Conservation (phyloP, 2,329 filamentous ascomycete species). For the Trichoderma harzianum region DNA sequence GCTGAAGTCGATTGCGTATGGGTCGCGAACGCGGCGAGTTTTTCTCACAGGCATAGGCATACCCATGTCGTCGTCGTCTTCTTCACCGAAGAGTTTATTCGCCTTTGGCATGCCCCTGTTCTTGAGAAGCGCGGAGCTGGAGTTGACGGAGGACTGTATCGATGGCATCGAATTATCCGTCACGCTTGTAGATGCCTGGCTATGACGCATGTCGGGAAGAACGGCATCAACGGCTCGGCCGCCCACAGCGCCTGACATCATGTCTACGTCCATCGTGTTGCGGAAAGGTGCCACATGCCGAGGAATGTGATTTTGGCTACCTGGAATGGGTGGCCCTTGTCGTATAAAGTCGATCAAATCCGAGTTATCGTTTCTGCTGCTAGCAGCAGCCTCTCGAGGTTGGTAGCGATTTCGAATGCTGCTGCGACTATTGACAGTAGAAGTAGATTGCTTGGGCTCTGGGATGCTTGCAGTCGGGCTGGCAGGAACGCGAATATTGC, state of each 20-base stretch:
- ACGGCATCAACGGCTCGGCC: constrained; percentile 56
- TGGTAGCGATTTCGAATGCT: constrained; percentile 51
- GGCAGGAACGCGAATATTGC: constrained; percentile 32
- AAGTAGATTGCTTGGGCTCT: constrained; percentile 36
- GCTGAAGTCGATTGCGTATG: constrained; percentile 85
- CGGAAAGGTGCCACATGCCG: constrained; percentile 82
- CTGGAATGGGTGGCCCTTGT: constrained; percentile 68
- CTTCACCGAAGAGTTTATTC: constrained; percentile 45
- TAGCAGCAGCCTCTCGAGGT: constrained; percentile 67
- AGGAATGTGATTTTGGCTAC: constrained; percentile 70
- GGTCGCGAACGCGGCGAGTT: constrained; percentile 75
- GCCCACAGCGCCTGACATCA: constrained; percentile 55
- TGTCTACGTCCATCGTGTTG: constrained; percentile 81
- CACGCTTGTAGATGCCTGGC: constrained; percentile 53
- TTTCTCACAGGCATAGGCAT: constrained; percentile 62
- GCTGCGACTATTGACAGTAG: constrained; percentile 40
- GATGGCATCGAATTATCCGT: constrained; percentile 56
- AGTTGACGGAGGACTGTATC: constrained; percentile 66
- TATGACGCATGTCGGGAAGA: constrained; percentile 55
- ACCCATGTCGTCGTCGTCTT: constrained; percentile 32
- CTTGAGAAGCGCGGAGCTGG: constrained; percentile 65
- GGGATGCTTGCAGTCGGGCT: constrained; percentile 36
- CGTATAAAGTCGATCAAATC: constrained; percentile 96
- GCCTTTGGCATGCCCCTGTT: constrained; percentile 34
- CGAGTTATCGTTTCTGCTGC: constrained; percentile 64